These are phyloP conservation scores for Nemania sp. DNA, from an alignment of 2,329 filamentous ascomycete species.

Conservation along the genomic window DNA sequence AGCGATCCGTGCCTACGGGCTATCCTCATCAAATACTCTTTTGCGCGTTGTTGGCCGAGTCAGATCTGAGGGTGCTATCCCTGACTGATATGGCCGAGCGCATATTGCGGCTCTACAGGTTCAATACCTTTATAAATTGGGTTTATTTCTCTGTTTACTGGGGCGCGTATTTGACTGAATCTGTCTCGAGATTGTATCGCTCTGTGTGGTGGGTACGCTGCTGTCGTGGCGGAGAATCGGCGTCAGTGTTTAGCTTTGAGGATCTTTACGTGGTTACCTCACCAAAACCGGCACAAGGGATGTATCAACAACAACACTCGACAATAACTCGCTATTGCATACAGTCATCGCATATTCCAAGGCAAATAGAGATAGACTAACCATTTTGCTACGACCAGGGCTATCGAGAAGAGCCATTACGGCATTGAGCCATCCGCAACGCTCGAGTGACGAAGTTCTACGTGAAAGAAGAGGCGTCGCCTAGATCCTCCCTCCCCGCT, in stretches of 20 bases:
- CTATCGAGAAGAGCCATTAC: conserved; percentile 20
- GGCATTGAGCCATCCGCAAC: conserved; percentile 30
- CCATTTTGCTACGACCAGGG: conserved; percentile 1
- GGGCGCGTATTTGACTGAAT: neutral
- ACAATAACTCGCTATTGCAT: conserved; percentile 31
- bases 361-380: conserved; percentile 24
- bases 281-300: conserved; percentile 42
- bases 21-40: conserved; percentile 1
- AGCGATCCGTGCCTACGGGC: conserved; percentile 4
- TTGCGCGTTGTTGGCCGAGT: neutral
- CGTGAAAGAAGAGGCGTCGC: conserved; percentile 39
- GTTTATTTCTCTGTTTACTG: neutral
- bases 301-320: conserved; percentile 38
- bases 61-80: neutral
- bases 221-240: conserved; percentile 45
- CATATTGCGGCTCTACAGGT: neutral
- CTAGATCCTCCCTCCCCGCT: conserved; percentile 43
- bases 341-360: conserved; percentile 22
- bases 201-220: conserved; percentile 41
- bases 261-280: conserved; percentile 44
- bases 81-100: too few relatives aligned
- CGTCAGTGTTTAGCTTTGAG: conserved; percentile 41
- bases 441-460: conserved; percentile 42
- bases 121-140: neutral
- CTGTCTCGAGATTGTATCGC: conserved; percentile 24